Evolutionary conservation across 1,284 basidiomycete genomes (phyloP).

Genomic region (Blastosporella zonata): DNA sequence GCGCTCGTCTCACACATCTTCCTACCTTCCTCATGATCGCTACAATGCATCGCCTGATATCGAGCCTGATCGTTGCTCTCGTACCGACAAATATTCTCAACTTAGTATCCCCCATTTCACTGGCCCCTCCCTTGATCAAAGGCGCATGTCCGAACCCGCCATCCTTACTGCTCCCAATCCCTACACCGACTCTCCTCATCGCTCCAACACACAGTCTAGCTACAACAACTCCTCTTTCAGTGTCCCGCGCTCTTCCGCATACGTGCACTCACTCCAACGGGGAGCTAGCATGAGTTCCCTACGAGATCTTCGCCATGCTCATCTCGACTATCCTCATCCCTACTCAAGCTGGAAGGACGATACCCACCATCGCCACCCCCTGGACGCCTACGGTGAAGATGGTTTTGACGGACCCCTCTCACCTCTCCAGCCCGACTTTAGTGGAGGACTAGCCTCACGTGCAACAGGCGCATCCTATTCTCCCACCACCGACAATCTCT

Average conservation of each 20-base stretch:
- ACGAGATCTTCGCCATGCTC: slow-evolving; percentile 35
- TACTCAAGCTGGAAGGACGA: slow-evolving; percentile 33
- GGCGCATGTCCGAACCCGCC: slow-evolving; percentile 64
- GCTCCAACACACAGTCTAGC: slow-evolving; percentile 26
- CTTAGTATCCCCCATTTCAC: slow-evolving; percentile 21
- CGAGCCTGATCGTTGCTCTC: slow-evolving; percentile 34
- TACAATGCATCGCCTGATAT: slow-evolving; percentile 29
- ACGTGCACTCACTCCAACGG: slow-evolving; percentile 37
- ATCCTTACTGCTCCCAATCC: slow-evolving; percentile 34
- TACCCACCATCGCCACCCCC: slow-evolving; percentile 24
- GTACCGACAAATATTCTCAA: slow-evolving; percentile 37
- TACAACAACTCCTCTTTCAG: slow-evolving; percentile 26
- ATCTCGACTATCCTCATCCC: slow-evolving; percentile 29
- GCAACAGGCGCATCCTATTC: slow-evolving; percentile 40
- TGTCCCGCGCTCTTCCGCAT: slow-evolving; percentile 30
- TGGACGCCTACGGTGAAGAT: slow-evolving; percentile 27
- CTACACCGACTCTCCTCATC: slow-evolving; percentile 25
- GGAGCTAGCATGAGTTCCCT: slow-evolving; percentile 39
- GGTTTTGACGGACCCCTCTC: slow-evolving; percentile 45
- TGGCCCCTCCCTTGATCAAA: slow-evolving; percentile 43
- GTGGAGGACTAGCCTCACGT: slow-evolving; percentile 35
- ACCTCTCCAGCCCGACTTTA: slow-evolving; percentile 46
- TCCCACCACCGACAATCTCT: slow-evolving; percentile 42
- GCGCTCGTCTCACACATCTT: slow-evolving; percentile 32
- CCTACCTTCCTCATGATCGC: slow-evolving; percentile 32